Percentiles rank a stretch among this genome's conserved stretches.
phyloP scores from a whole-genome alignment of 306 rosid genomes.

The Rosa rugosa region DNA sequence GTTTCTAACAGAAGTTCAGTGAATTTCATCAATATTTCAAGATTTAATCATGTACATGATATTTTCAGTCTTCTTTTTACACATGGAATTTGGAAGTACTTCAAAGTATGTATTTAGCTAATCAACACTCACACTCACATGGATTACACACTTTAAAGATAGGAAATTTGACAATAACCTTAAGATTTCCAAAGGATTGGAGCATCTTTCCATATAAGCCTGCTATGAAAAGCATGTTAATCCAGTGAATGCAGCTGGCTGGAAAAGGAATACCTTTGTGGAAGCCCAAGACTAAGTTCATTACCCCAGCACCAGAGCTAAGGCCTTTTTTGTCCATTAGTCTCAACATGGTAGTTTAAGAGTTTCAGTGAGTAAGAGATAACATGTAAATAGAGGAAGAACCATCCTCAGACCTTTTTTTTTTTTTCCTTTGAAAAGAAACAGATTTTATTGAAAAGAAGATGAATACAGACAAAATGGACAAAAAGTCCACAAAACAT shows the following conservation, averaged over 20 bases:
- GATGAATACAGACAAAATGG: neutral
- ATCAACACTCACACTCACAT: neutral
- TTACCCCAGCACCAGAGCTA: neutral
- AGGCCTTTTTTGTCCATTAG: neutral
- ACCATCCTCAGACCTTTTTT: neutral
- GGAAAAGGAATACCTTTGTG: neutral
- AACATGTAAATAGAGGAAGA: neutral
- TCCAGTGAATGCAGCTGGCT: neutral
- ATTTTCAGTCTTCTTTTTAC: neutral
- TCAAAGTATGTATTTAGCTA: neutral
- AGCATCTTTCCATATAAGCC: neutral
- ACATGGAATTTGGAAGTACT: neutral
- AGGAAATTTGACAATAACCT: neutral
- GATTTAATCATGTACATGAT: neutral
- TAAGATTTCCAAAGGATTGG: neutral
- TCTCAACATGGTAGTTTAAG: neutral
- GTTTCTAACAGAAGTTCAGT: neutral
- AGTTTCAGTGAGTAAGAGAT: neutral
- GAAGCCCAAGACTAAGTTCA: neutral
- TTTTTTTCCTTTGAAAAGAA: no score
- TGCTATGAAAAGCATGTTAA: neutral
- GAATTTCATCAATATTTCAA: neutral
- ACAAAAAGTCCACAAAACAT: no score
- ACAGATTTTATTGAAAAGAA: no score
- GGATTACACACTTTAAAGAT: neutral